These are phyloP conservation scores for Magnusiomyces paraingens DNA, from an alignment of 1,139 yeast species.

Conservation along the genomic window DNA sequence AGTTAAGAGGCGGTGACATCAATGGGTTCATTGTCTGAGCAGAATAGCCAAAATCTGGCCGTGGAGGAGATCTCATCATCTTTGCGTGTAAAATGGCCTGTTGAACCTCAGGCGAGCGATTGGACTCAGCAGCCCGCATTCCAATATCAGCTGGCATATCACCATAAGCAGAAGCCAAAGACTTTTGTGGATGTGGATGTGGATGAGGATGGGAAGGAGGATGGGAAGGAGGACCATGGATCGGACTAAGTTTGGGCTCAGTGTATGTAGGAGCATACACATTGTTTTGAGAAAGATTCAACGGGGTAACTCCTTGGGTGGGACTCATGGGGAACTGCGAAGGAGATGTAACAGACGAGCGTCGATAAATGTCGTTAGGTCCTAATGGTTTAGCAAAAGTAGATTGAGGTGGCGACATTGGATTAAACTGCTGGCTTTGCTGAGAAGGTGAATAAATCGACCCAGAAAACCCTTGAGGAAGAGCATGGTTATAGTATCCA, in stretches of 20 bases:
- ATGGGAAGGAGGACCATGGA: background rate
- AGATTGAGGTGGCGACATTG: constrained; percentile 4
- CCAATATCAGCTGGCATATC: constrained; percentile 22
- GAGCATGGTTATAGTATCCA: no score
- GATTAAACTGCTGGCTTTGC: no score
- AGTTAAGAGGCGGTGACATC: background rate
- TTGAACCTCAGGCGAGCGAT: constrained; percentile 17
- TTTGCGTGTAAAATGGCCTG: constrained; percentile 14
- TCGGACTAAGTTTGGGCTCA: background rate
- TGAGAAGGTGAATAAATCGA: background rate
- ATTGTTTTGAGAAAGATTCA: background rate
- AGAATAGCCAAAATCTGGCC: constrained; percentile 1
- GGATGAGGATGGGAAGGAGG: constrained; percentile 6
- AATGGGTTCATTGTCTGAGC: background rate
- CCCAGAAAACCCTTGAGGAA: background rate
- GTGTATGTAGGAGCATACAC: background rate
- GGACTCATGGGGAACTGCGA: background rate
- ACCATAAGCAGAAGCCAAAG: constrained; percentile 17
- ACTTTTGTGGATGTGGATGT: background rate
- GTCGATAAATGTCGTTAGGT: constrained; percentile 1
- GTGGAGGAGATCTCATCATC: constrained; percentile 11
- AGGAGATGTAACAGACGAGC: constrained; percentile 1
- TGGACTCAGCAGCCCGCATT: constrained; percentile 14
- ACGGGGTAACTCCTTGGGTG: background rate
- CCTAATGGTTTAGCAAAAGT: background rate